Conservation (phyloP, 345 rosid species). For the Brassica cretica region DNA sequence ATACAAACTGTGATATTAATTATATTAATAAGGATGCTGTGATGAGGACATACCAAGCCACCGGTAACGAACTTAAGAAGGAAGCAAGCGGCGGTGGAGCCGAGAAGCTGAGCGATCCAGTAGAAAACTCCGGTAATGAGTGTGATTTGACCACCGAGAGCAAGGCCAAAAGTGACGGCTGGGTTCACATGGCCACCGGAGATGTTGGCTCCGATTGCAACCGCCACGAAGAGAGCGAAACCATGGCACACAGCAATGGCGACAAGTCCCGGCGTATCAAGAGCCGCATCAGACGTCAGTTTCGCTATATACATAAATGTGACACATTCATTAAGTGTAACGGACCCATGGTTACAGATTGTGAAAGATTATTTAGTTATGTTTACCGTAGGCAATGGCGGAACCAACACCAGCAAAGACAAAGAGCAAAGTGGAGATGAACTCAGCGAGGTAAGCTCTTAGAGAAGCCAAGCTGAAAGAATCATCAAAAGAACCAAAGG, state of each 20-base stretch:
- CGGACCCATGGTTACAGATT: not conserved
- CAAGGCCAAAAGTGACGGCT: slow-evolving; percentile 3
- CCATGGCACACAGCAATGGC: slow-evolving; percentile 86
- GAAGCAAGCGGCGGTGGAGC: slow-evolving; percentile 83
- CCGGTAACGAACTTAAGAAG: slow-evolving; percentile 77
- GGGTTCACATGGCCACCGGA: slow-evolving; percentile 68
- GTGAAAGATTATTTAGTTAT: not conserved
- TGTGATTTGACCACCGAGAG: slow-evolving; percentile 1
- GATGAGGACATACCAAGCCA: slow-evolving; percentile 61
- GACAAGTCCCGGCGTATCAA: slow-evolving; percentile 81
- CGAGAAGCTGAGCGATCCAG: slow-evolving; percentile 88
- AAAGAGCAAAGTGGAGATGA: not conserved
- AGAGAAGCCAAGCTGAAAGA: slow-evolving; percentile 3
- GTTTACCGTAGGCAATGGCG: slow-evolving; percentile 75
- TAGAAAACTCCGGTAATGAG: slow-evolving; percentile 42
- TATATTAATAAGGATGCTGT: not conserved
- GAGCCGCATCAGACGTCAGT: slow-evolving; percentile 74
- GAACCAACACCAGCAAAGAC: slow-evolving; percentile 25
- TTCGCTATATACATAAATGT: slow-evolving; percentile 49
- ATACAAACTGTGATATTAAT: not conserved
- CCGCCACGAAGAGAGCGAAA: slow-evolving; percentile 89
- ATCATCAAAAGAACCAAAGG: slow-evolving; percentile 33
- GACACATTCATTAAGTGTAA: slow-evolving; percentile 12
- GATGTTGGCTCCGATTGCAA: slow-evolving; percentile 81
- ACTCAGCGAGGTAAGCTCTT: slow-evolving; percentile 1